A percentile compares a stretch with the other conserved stretches of the same genome.
Evolutionary conservation across 805 yeast genomes (phyloP).

Genomic region (Candida mattraensis): DNA sequence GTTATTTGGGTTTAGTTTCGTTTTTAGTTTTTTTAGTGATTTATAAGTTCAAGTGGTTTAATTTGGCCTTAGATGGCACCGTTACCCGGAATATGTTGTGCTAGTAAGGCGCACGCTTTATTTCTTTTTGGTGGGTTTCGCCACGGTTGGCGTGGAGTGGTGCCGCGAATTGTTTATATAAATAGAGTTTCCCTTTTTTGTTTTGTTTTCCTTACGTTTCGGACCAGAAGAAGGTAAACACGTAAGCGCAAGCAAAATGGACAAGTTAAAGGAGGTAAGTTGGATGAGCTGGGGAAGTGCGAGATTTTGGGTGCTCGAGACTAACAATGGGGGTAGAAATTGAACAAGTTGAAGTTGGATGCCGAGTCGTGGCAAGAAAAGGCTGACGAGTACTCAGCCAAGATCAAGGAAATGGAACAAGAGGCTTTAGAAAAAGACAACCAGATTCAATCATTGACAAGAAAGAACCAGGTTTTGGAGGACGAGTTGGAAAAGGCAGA

Average conservation of each 20-base stretch:
- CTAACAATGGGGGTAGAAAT: slow-evolving; percentile 51
- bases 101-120: too few relatives aligned
- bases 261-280: slow-evolving; percentile 50
- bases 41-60: neutral
- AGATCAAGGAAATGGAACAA: slow-evolving; percentile 89
- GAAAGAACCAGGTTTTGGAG: slow-evolving; percentile 89
- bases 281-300: slow-evolving; percentile 1
- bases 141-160: slow-evolving; percentile 12
- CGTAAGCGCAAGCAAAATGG: slow-evolving; percentile 37
- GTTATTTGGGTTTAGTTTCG: neutral
- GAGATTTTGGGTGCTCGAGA: neutral
- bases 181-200: slow-evolving; percentile 12
- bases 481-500: slow-evolving; percentile 79
- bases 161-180: slow-evolving; percentile 9
- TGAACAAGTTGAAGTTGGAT: slow-evolving; percentile 86
- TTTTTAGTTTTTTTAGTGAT: slow-evolving; percentile 1
- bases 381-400: slow-evolving; percentile 80
- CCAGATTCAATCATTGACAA: slow-evolving; percentile 87
- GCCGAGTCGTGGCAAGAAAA: slow-evolving; percentile 98
- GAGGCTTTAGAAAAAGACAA: slow-evolving; percentile 90
- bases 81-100: slow-evolving; percentile 11
- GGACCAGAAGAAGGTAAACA: too few relatives aligned
- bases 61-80: neutral
- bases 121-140: neutral
- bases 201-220: slow-evolving; percentile 7